Conservation (phyloP, 1,139 yeast genomes). For the Lodderomyces oxycetoniae region DNA sequence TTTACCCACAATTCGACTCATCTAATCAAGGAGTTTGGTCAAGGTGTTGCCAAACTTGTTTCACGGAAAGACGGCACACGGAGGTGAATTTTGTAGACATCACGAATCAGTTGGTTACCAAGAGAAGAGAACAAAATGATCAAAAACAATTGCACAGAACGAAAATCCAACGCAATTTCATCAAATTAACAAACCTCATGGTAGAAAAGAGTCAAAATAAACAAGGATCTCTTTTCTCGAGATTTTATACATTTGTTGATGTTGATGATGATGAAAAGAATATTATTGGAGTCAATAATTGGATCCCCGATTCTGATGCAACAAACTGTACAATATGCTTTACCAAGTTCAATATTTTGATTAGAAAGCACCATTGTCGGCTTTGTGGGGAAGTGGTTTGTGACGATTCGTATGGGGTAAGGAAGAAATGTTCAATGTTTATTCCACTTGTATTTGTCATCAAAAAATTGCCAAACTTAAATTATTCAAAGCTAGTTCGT, state of each 20-base stretch:
- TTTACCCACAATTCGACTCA: slow-evolving; percentile 31
- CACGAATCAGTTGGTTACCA: slow-evolving; percentile 36
- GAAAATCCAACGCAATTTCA: slow-evolving; percentile 60
- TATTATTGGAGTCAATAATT: slow-evolving; percentile 37
- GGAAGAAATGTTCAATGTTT: slow-evolving; percentile 60
- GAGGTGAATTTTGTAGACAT: slow-evolving; percentile 52
- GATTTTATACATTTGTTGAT: slow-evolving; percentile 30
- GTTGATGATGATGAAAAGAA: slow-evolving; percentile 45
- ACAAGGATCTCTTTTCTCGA: background rate
- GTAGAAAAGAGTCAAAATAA: slow-evolving; percentile 13
- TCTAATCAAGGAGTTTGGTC: slow-evolving; percentile 56
- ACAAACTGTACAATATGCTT: slow-evolving; percentile 63
- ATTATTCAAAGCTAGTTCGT: slow-evolving; percentile 30
- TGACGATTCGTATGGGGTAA: slow-evolving; percentile 47
- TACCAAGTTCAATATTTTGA: slow-evolving; percentile 49
- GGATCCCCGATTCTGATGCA: slow-evolving; percentile 59
- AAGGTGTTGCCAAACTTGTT: slow-evolving; percentile 66
- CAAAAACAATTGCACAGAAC: slow-evolving; percentile 47
- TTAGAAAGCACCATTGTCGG: slow-evolving; percentile 84
- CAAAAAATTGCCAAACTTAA: slow-evolving; percentile 34
- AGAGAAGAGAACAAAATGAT: slow-evolving; percentile 40
- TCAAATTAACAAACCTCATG: slow-evolving; percentile 34
- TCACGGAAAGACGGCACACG: slow-evolving; percentile 27
- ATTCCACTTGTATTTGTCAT: slow-evolving; percentile 55
- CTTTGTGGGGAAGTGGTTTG: slow-evolving; percentile 82